Conservation (phyloP, 768 basidiomycete species). For the Lactarius hatsudake region DNA sequence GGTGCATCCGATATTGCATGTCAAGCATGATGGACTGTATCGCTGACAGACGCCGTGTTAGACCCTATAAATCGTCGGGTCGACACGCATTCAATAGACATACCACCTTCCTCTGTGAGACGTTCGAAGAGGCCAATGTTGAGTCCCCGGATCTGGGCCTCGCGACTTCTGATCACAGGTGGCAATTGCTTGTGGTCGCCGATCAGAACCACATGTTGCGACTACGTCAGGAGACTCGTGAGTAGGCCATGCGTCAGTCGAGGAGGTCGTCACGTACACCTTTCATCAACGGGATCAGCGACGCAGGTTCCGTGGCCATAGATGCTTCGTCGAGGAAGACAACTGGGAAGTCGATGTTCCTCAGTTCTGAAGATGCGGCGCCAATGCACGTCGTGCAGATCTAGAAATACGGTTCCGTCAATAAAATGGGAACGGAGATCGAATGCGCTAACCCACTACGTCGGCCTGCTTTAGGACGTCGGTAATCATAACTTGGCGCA, state of each 20-base stretch:
- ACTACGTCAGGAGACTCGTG: constrained; percentile 42
- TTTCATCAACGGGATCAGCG: constrained; percentile 90
- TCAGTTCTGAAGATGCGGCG: constrained; percentile 61
- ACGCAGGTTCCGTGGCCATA: constrained; percentile 94
- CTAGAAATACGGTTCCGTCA: constrained; percentile 36
- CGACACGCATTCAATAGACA: constrained; percentile 31
- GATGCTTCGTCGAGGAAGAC: constrained; percentile 95
- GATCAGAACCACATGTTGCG: constrained; percentile 80
- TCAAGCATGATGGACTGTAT: constrained; percentile 92
- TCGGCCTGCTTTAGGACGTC: constrained; percentile 66
- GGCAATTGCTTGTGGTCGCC: constrained; percentile 98
- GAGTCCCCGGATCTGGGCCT: constrained; percentile 71
- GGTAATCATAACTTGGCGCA: constrained; percentile 60
- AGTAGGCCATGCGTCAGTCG: constrained; percentile 23
- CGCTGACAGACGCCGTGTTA: constrained; percentile 39
- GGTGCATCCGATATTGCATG: constrained; percentile 96
- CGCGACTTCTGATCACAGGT: constrained; percentile 75
- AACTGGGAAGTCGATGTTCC: constrained; percentile 82
- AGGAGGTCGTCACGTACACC: constrained; percentile 58
- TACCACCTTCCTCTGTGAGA: constrained; percentile 78
- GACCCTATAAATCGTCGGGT: not conserved
- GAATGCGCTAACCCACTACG: constrained; percentile 53
- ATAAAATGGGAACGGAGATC: constrained; percentile 7
- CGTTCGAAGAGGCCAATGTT: constrained; percentile 86
- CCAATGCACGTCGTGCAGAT: constrained; percentile 89